Evolutionary conservation across 768 basidiomycete species (phyloP), one percentile per base, ranked within the genome.

Genomic region (Suillus occidentalis): DNA sequence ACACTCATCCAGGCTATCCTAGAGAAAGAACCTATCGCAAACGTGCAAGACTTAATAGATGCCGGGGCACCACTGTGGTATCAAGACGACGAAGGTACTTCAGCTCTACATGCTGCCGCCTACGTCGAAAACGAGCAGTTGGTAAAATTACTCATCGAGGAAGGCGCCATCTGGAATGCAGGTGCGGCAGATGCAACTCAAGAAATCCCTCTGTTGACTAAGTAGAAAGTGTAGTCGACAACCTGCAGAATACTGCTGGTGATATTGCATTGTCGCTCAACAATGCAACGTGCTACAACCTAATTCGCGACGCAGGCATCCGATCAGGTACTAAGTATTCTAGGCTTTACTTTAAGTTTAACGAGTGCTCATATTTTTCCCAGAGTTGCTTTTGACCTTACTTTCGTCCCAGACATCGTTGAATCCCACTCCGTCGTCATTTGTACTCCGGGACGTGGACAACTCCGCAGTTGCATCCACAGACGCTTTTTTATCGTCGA

Each of bases 121-220:
- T 94, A 90, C 69, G 75, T 84, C 55, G 87, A 90, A 69, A 86
- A 90, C 68, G 72, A 82, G 2, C 80, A 82, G n/a, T 79, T 97
- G 18, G 82, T 91, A 13, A 83, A 84, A 61, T 72, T 83, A 7
- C 80, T 99, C 40, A 81, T 99, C 34, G 82, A 87, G n/a, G 83
- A 86, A 63, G 95, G 97, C 14, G 95, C 94, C 1, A 73, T 94
- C 0, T 99, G 97, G 97, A 97, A 96, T 76, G 84, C 92, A 70
- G 87, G 94, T 87, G 68, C 67, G 82, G 73, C 58, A 42, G 34
- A 50, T n/a, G 6, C 63, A 43, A 22, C n/a, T 59, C 67, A 3
- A 55, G 9, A 6, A 9, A 14, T 36, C 20, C 28, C 14, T n/a
- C 4, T n/a, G 6, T 43, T 5, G 50, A 45, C 16, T 39, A 59